Evolutionary conservation across 139 green algal genomes (phyloP), one percentile per base, ranked within the genome.

Genomic region (Chlamydomonas sp.): DNA sequence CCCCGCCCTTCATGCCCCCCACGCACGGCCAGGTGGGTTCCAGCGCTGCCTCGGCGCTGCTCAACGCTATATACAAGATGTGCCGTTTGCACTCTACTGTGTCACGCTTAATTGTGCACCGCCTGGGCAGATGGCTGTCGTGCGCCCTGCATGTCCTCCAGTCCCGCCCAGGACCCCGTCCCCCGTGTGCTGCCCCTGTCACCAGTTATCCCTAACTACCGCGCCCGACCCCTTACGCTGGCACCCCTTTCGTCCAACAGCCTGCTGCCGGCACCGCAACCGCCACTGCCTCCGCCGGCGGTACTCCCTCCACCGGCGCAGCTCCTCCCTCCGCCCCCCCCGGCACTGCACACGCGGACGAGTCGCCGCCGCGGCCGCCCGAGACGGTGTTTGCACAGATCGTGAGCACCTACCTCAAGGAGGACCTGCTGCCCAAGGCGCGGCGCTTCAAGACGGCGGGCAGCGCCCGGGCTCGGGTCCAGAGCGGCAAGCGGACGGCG

Each of bases 361-460:
- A 87, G 72, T 8, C 83, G 59, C 82, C 82, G 60, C 83, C 73
- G 62, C 72, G 83, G 73, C 84, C 84, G 49, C 84, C 84, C 17
- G 84, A 88, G 63, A 68, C 58, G 5, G 76, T 83, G 84, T 62
- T 83, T 8, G 6, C 79, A 9, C 17, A 88, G 57, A 64, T 88
- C 1, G 83, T 88, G 57, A 81, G 71, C 67, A 63, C 73, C 2
- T 88, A 88, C 83, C 62, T 88, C 72, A 88, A 80, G 74, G 84
- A 83, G 3, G 84, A 88, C 63, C 17, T 88, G 57, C 57, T 88
- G 75, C n/a, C 77, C 57, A 20, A 63, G 0, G 84, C 84, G 0
- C 74, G 84, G n/a, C 84, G 84, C 74, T 88, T 88, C 75, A 88
- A 83, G 74, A 82, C 75, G 3, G 84, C 84, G 4, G 75, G 84